Percentiles rank a stretch among this genome's conserved stretches.
phyloP scores from a whole-genome alignment of 148 eudicot species.

The Cornus kousa region DNA sequence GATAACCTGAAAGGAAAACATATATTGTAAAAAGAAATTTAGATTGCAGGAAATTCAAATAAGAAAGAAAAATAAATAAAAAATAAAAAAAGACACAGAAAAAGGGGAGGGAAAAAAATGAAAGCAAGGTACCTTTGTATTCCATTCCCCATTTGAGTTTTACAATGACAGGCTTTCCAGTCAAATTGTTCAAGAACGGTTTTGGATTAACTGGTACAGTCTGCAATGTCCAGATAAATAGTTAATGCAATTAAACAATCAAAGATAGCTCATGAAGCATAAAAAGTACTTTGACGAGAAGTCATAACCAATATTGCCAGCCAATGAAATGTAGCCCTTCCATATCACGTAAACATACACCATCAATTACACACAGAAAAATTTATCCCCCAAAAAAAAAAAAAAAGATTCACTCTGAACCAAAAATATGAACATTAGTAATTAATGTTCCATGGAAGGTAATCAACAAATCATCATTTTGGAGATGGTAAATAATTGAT shows the following conservation, averaged over 20 bases:
- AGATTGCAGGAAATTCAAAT: neutral
- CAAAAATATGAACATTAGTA: no score
- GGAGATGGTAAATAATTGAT: no score
- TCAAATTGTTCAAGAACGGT: slow-evolving; percentile 72
- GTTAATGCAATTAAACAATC: no score
- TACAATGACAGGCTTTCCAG: slow-evolving; percentile 64
- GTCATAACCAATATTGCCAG: no score
- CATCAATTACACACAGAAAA: neutral
- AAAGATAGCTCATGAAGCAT: no score
- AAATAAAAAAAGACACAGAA: neutral
- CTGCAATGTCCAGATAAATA: slow-evolving; percentile 31
- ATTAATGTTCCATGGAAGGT: neutral
- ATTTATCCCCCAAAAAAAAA: neutral
- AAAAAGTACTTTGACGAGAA: no score
- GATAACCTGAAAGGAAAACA: slow-evolving; percentile 42
- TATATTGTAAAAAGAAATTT: neutral
- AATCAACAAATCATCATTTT: no score
- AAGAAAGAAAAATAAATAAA: neutral
- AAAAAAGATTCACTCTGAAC: neutral
- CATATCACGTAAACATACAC: neutral
- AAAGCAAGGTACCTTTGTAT: slow-evolving; percentile 49
- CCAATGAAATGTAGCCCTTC: no score
- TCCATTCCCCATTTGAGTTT: slow-evolving; percentile 82
- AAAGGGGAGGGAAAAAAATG: neutral
- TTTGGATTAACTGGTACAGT: slow-evolving; percentile 78